A percentile compares a stretch with the other conserved stretches of the same genome.
Conservation (phyloP, 768 basidiomycete genomes). For the Gelatoporia subvermispora region DNA sequence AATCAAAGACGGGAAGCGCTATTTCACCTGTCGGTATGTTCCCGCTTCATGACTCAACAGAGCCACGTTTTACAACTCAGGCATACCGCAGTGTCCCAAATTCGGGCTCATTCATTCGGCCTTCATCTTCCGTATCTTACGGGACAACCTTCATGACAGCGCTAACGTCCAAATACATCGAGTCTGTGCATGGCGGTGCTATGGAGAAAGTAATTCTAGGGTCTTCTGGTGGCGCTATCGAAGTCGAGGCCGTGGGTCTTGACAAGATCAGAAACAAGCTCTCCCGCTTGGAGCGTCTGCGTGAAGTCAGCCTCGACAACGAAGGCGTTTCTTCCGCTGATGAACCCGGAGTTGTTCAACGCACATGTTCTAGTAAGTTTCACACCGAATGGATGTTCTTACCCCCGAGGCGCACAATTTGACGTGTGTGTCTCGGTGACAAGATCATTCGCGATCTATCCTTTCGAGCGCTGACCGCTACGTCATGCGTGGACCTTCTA, state of each 20-base stretch:
- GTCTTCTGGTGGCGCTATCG: constrained; percentile 76
- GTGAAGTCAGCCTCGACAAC: constrained; percentile 76
- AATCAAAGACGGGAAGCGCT: constrained; percentile 65
- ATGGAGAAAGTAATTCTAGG: constrained; percentile 69
- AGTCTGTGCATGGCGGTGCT: constrained; percentile 45
- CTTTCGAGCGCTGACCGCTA: no score
- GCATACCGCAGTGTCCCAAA: constrained; percentile 41
- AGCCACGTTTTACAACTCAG: no score
- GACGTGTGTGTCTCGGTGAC: neutral
- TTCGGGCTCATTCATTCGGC: constrained; percentile 79
- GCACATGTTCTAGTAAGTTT: constrained; percentile 65
- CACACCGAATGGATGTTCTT: neutral
- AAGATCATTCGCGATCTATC: no score
- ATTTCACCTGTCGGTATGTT: constrained; percentile 78
- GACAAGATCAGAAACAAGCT: constrained; percentile 75
- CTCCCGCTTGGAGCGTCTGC: constrained; percentile 57
- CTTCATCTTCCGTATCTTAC: constrained; percentile 49
- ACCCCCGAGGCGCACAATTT: constrained; percentile 5
- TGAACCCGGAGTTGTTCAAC: constrained; percentile 43
- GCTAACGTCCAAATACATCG: constrained; percentile 73
- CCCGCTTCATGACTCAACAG: neutral
- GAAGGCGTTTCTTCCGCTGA: constrained; percentile 54
- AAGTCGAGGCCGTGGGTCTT: constrained; percentile 81
- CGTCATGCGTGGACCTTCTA: no score
- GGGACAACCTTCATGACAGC: constrained; percentile 75